Evolutionary conservation across 73 alveolate genomes (phyloP).

Genomic region (Durusdinium trenchii): DNA sequence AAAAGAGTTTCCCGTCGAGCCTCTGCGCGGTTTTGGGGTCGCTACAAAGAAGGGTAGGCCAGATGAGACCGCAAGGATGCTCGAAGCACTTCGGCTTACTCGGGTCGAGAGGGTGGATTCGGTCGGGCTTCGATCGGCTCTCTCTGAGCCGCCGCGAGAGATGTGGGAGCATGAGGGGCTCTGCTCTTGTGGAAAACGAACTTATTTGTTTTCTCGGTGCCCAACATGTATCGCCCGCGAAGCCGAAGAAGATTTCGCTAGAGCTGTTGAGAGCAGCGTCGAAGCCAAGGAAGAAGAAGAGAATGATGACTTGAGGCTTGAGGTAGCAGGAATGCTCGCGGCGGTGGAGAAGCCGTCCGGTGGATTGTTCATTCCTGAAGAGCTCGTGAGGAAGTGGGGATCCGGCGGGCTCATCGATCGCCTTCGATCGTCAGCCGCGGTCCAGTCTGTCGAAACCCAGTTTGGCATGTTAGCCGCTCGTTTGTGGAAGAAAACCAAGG

Average conservation of each 20-base stretch:
- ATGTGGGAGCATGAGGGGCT: slow-evolving; percentile 3
- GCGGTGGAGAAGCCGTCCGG: background rate
- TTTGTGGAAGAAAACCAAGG: background rate
- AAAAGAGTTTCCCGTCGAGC: no score
- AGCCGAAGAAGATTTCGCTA: background rate
- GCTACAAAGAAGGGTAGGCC: no score
- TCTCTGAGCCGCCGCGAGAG: no score
- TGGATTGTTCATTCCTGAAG: background rate
- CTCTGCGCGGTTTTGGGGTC: no score
- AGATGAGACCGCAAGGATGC: no score
- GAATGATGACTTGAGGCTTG: background rate
- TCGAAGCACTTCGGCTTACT: no score
- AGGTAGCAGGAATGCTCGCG: background rate
- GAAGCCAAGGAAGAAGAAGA: background rate
- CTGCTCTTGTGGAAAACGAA: no score
- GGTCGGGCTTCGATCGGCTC: no score
- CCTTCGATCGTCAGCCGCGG: background rate
- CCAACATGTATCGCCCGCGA: background rate
- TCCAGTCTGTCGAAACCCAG: background rate
- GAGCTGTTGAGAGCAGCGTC: no score
- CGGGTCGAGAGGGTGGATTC: no score
- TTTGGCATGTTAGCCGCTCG: no score
- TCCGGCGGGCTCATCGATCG: background rate
- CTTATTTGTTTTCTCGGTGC: no score
- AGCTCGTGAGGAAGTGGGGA: background rate